Evolutionary conservation across 495 filamentous ascomycete species (phyloP).

Genomic region (Rhypophila decipiens): DNA sequence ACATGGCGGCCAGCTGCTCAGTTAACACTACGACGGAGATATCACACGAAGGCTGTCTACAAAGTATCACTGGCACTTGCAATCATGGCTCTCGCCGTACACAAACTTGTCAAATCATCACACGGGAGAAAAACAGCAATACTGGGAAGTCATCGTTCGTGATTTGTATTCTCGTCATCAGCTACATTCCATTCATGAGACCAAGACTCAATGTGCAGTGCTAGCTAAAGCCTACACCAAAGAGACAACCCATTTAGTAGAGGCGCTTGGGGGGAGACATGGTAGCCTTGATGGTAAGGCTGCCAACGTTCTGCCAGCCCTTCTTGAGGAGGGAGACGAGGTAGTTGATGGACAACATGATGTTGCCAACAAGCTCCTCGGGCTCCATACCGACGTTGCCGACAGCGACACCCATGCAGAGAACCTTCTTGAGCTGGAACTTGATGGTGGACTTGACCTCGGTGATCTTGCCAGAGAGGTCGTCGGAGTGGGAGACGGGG

Average conservation of each 20-base stretch:
- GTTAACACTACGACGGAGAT: no score
- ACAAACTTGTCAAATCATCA: background rate
- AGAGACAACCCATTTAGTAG: conserved; percentile 55
- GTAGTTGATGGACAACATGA: conserved; percentile 98
- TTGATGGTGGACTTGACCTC: conserved; percentile 99
- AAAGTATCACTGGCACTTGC: background rate
- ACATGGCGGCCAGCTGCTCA: no score
- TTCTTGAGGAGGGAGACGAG: conserved; percentile 98
- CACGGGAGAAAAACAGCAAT: background rate
- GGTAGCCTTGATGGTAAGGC: conserved; percentile 97
- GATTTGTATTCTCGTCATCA: conserved; percentile 1
- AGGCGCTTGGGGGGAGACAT: conserved; percentile 96
- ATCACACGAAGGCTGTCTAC: background rate
- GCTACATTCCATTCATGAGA: conserved; percentile 2
- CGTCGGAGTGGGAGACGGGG: conserved; percentile 90
- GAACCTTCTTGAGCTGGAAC: conserved; percentile 99
- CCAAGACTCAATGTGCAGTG: background rate
- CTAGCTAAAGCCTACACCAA: conserved; percentile 2
- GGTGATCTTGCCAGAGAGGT: conserved; percentile 85
- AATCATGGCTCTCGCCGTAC: background rate
- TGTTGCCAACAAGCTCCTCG: conserved; percentile 93
- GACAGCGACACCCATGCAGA: conserved; percentile 98
- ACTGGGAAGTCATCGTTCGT: background rate
- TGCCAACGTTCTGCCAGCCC: conserved; percentile 99
- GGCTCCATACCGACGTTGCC: conserved; percentile 96